Conservation (phyloP, 257 asterid genomes). For the Solanum chiquidenum region DNA sequence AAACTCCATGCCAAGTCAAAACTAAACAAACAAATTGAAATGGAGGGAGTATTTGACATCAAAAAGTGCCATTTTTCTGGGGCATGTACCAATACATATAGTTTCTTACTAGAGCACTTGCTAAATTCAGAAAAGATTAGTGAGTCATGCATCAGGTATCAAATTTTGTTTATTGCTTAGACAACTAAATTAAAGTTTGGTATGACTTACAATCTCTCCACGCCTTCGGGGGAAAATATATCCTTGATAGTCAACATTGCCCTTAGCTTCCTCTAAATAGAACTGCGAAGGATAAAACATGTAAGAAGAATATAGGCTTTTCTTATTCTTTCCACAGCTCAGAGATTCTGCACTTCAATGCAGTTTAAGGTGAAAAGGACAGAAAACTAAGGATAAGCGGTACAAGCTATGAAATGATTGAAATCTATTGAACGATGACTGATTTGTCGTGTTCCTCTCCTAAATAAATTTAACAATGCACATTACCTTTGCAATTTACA, state of each 20-base stretch:
- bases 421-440: background rate
- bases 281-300: conserved; percentile 37
- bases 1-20: background rate
- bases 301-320: background rate
- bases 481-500: background rate
- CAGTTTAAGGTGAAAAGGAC: background rate
- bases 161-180: background rate
- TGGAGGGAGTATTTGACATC: background rate
- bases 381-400: background rate
- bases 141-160: background rate
- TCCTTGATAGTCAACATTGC: conserved; percentile 90
- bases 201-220: conserved; percentile 51
- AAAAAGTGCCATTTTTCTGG: background rate
- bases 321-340: background rate
- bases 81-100: background rate
- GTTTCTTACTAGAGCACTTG: background rate
- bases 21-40: background rate
- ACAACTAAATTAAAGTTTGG: background rate
- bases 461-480: background rate
- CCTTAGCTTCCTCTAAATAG: conserved; percentile 87
- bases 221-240: conserved; percentile 88
- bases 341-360: background rate
- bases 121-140: background rate
- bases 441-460: background rate
- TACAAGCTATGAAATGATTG: background rate